Evolutionary conservation across 768 basidiomycete species (phyloP), one percentile per base, ranked within the genome.

Genomic region (Termitomyces sp.): DNA sequence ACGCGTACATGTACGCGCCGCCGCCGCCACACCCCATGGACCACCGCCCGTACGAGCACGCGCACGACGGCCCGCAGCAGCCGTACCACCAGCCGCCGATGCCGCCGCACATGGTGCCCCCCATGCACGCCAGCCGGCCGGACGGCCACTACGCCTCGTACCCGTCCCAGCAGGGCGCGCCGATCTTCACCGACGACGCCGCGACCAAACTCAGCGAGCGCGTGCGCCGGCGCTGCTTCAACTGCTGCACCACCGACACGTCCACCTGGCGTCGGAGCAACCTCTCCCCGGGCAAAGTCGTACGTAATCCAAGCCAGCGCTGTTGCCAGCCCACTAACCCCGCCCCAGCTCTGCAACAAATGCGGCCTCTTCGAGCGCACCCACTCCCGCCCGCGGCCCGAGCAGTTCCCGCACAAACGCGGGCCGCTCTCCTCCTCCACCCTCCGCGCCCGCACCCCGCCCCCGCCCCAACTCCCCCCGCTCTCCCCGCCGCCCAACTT

Each of bases 241-340:
- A 92, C 69, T 92, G 90, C 71, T 86, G 87, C 69, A 91, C 89
- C 26, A 91, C 90, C 14, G 90, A 92, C 62, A 91, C 91, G 33
- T 87, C 86, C 50, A 91, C 89, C 26, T 92, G 90, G 90, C 73
- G 90, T 36, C 73, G 90, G 59, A 85, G 83, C 16, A 90, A 88
- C 66, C 80, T 92, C 58, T 86, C 82, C 58, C 89, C 89, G 1
- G 90, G 90, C 27, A 92, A 92, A 82, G 90, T 92, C 64, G 79
- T 81, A 57, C 49, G 79, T 78, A 8, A 26, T 27, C 18, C n/a
- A n/a, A 37, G 34, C 27, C 37, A 48, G 10, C 53, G 37, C 36
- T 32, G 40, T 56, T 27, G n/a, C 18, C 7, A 0, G 1, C 12
- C 45, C 36, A 12, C 36, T 20, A 27, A 62, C 53, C 33, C 76